phyloP scores from a whole-genome alignment of 352 stramenopile species.

The Pythium aphanidermatum region DNA sequence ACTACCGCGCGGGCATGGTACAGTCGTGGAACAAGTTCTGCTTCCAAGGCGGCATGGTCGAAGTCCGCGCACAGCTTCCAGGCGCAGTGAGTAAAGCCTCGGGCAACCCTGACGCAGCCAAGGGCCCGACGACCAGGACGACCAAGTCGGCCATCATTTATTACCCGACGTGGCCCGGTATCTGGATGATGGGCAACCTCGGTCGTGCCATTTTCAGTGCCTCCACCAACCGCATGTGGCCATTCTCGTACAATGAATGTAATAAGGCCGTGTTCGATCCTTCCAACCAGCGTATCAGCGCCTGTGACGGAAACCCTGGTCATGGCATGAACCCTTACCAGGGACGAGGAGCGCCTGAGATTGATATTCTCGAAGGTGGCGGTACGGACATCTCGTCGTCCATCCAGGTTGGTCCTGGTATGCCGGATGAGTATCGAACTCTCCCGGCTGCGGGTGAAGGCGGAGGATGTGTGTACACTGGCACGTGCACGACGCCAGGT shows the following conservation, averaged over 20 bases:
- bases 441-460: slow-evolving; percentile 16
- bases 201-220: slow-evolving; percentile 94
- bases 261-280: slow-evolving; percentile 58
- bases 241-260: slow-evolving; percentile 93
- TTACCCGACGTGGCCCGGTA: slow-evolving; percentile 89
- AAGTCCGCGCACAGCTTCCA: slow-evolving; percentile 84
- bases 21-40: slow-evolving; percentile 96
- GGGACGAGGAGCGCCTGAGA: slow-evolving; percentile 92
- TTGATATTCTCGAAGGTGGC: slow-evolving; percentile 92
- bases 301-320: slow-evolving; percentile 89
- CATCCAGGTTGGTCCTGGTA: slow-evolving; percentile 81
- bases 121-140: not conserved
- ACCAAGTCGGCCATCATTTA: slow-evolving; percentile 29
- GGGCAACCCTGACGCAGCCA: slow-evolving; percentile 22
- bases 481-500: slow-evolving; percentile 30
- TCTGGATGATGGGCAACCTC: slow-evolving; percentile 96
- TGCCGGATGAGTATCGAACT: slow-evolving; percentile 43
- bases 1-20: slow-evolving; percentile 83
- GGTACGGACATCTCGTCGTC: slow-evolving; percentile 84
- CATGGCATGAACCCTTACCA: slow-evolving; percentile 85
- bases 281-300: slow-evolving; percentile 75
- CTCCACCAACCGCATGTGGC: slow-evolving; percentile 93
- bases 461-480: slow-evolving; percentile 35
- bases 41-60: slow-evolving; percentile 91
- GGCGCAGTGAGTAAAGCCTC: slow-evolving; percentile 49